Evolutionary conservation across 2,329 filamentous ascomycete genomes (phyloP), one percentile per base, ranked within the genome.

Genomic region (Penicillium sp.): DNA sequence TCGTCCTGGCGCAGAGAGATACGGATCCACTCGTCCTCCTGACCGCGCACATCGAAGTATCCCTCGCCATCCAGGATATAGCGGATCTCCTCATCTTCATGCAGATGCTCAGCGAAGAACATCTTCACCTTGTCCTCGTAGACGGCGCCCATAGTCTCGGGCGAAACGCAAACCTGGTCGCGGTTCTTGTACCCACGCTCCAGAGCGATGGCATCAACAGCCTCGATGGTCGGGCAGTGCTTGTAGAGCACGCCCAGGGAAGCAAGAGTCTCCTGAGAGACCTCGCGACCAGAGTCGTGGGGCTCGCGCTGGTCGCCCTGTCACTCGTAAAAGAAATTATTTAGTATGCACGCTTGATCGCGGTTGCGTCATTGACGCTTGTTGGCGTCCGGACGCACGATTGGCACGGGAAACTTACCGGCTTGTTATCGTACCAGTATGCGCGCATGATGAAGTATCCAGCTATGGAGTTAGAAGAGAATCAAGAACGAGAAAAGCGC

Each of bases 51-150:
- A 68, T 98, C 93, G 63, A 98, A 98, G 67, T 86, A 98, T 0
- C 93, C 93, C 39, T 80, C 78, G 0, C 93, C 93, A 46, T 84
- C 90, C 20, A 88, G 76, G 53, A 98, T 90, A 60, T 96, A 98
- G 33, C 93, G 77, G 53, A 98, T 98, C 76, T 98, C 93, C 72
- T 98, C 93, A 56, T 98, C 93, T 72, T 98, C 93, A 64, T 98
- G 93, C 57, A 98, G 68, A 66, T 98, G 93, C 75, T 98, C 93
- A 57, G 86, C 67, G 73, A 97, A 98, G 74, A 98, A 98, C 53
- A 70, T 80, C 72, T 88, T 90, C 48, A 98, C 88, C 69, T 97
- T 97, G 49, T 86, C 80, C 69, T 98, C 91, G 72, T 97, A 98
- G 30, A 81, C 70, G 26, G 80, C 85, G 41, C 88, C 89, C 84